A percentile compares a stretch with the other conserved stretches of the same genome.
These are phyloP conservation scores for Peronospora belbahrii DNA, from an alignment of 352 stramenopile species.

Conservation along the genomic window DNA sequence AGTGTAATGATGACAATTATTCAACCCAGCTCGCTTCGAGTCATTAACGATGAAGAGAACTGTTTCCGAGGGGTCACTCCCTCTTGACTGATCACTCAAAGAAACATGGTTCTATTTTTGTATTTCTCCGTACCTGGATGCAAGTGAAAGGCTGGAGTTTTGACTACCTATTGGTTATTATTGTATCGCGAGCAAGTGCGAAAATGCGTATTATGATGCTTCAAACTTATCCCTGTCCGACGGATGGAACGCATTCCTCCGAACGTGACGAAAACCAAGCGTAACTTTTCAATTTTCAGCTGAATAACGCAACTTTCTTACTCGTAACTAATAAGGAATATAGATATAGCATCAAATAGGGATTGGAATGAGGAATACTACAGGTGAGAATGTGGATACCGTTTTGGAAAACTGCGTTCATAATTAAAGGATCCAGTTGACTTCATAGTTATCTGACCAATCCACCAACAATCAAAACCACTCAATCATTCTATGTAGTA, in stretches of 20 bases:
- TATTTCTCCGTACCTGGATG: slow-evolving; percentile 11
- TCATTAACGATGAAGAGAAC: slow-evolving; percentile 80
- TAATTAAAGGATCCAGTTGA: slow-evolving; percentile 81
- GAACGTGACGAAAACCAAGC: slow-evolving; percentile 80
- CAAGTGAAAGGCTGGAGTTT: slow-evolving; percentile 12
- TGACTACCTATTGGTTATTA: background rate
- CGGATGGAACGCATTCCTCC: slow-evolving; percentile 74
- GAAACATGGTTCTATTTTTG: slow-evolving; percentile 6
- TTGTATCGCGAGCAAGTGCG: slow-evolving; percentile 1
- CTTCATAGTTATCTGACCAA: slow-evolving; percentile 87
- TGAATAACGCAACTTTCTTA: slow-evolving; percentile 43
- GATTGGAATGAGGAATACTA: slow-evolving; percentile 75
- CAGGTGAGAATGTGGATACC: slow-evolving; percentile 59
- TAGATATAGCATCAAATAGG: background rate
- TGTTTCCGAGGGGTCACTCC: slow-evolving; percentile 85
- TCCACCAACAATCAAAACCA: background rate
- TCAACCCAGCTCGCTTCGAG: slow-evolving; percentile 87
- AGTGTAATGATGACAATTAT: slow-evolving; percentile 87
- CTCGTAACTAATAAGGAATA: slow-evolving; percentile 1
- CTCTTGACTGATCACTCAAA: slow-evolving; percentile 79
- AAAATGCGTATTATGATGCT: slow-evolving; percentile 67
- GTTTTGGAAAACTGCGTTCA: slow-evolving; percentile 65
- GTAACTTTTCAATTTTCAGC: slow-evolving; percentile 82
- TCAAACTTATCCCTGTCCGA: slow-evolving; percentile 87
- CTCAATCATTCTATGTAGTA: too few relatives aligned